Percentiles rank a stretch among this genome's conserved stretches.
Conservation (phyloP, 225 moss, liverwort and hornwort species). For the Thuidium tamariscinum region DNA sequence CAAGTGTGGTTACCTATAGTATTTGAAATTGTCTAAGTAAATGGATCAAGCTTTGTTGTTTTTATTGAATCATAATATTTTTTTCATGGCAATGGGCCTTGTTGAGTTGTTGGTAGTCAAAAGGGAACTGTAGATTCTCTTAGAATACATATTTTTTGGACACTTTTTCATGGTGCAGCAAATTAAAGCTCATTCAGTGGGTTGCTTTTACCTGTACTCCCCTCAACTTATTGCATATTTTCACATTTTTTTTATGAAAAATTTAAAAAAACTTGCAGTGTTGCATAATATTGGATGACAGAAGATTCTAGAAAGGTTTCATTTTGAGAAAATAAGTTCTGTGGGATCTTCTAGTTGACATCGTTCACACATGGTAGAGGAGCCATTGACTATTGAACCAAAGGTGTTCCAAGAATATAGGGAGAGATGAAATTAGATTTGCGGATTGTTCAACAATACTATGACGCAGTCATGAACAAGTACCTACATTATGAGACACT, state of each 20-base stretch:
- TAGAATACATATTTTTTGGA: background rate
- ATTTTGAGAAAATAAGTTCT: background rate
- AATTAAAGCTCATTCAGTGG: background rate
- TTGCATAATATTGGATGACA: background rate
- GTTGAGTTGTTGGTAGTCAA: background rate
- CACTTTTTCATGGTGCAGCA: background rate
- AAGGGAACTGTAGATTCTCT: background rate
- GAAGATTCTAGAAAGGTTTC: background rate
- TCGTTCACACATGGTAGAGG: background rate
- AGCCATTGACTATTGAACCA: background rate
- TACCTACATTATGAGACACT: background rate
- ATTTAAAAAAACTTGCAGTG: no score
- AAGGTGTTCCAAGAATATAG: background rate
- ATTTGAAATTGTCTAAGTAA: background rate
- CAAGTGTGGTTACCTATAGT: rapidly evolving
- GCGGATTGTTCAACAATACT: background rate
- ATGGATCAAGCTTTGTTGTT: background rate
- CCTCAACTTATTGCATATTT: background rate
- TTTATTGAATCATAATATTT: background rate
- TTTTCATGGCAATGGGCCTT: no score
- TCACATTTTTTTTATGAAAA: no score
- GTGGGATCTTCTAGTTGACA: background rate
- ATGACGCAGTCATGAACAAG: background rate
- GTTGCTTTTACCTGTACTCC: background rate
- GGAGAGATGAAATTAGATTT: background rate